Evolutionary conservation across 129 eudicot genomes (phyloP).

Genomic region (Apium graveolens): DNA sequence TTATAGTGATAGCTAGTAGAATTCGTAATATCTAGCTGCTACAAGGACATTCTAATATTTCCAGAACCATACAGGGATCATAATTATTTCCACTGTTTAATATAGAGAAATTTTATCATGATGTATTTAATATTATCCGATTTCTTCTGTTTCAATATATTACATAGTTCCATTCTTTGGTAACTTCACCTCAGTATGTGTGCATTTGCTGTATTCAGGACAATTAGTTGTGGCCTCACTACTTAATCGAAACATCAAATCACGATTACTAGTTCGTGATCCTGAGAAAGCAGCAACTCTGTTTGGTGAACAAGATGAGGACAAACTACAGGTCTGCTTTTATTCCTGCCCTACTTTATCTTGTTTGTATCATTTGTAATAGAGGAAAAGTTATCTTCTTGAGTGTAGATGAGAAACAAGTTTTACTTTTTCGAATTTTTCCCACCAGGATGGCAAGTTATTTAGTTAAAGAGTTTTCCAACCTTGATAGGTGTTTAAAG

Average conservation of each 20-base stretch:
- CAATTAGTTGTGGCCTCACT: conserved; percentile 84
- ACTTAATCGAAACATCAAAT: conserved; percentile 54
- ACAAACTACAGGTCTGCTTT: conserved; percentile 60
- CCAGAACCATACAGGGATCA: not conserved
- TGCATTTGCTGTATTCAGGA: conserved; percentile 37
- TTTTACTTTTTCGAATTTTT: conserved; percentile 2
- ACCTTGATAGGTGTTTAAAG: conserved; percentile 66
- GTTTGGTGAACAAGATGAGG: conserved; percentile 81
- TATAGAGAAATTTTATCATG: not conserved
- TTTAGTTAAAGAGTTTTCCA: conserved; percentile 26
- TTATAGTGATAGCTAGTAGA: not conserved
- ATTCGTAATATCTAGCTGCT: not conserved
- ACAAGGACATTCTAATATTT: not conserved
- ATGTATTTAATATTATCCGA: not conserved
- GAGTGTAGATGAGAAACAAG: conserved; percentile 6
- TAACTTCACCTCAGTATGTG: conserved; percentile 6
- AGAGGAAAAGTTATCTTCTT: not conserved
- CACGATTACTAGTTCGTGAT: conserved; percentile 71
- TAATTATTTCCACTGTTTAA: too few species aligned
- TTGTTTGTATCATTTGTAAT: not conserved
- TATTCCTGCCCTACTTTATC: not conserved
- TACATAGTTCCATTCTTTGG: not conserved
- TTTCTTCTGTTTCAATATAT: not conserved
- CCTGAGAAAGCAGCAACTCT: conserved; percentile 74
- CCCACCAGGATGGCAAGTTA: conserved; percentile 15